Percentiles rank a stretch among this genome's conserved stretches.
phyloP scores from a whole-genome alignment of 768 basidiomycete species.

The Phylloporus sp. region DNA sequence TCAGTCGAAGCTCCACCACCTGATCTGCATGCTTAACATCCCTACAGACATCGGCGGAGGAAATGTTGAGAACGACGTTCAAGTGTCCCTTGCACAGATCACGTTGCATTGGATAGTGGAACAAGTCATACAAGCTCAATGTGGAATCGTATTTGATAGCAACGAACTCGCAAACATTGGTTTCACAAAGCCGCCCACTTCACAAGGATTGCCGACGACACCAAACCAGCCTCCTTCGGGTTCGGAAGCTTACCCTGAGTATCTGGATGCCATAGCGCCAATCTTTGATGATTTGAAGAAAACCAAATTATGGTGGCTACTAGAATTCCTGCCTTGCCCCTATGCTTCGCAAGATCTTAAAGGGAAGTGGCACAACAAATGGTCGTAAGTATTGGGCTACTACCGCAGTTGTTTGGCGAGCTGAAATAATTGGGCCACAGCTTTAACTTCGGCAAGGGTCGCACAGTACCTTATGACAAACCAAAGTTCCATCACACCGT shows the following conservation, averaged over 20 bases:
- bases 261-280: constrained; percentile 39
- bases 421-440: constrained; percentile 11
- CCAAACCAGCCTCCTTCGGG: background rate
- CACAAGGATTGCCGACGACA: background rate
- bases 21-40: background rate
- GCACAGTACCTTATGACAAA: constrained; percentile 39
- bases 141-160: constrained; percentile 55
- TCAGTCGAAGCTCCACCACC: constrained; percentile 28
- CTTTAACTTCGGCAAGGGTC: constrained; percentile 51
- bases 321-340: constrained; percentile 57
- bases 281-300: constrained; percentile 48
- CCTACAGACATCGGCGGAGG: constrained; percentile 68
- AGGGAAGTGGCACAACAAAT: constrained; percentile 50
- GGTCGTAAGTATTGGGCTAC: constrained; percentile 41
- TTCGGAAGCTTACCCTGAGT: constrained; percentile 8
- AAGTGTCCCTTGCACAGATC: constrained; percentile 49
- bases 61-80: constrained; percentile 38
- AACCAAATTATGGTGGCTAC: constrained; percentile 57
- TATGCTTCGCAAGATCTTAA: constrained; percentile 53
- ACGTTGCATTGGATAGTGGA: constrained; percentile 77
- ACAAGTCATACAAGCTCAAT: constrained; percentile 51
- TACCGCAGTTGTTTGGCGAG: background rate
- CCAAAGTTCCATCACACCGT: constrained; percentile 66
- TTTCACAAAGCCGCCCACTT: constrained; percentile 22
- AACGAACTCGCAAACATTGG: constrained; percentile 41